These are phyloP conservation scores for Xylaria bambusicola DNA, from an alignment of 495 filamentous ascomycete genomes.

Conservation along the genomic window DNA sequence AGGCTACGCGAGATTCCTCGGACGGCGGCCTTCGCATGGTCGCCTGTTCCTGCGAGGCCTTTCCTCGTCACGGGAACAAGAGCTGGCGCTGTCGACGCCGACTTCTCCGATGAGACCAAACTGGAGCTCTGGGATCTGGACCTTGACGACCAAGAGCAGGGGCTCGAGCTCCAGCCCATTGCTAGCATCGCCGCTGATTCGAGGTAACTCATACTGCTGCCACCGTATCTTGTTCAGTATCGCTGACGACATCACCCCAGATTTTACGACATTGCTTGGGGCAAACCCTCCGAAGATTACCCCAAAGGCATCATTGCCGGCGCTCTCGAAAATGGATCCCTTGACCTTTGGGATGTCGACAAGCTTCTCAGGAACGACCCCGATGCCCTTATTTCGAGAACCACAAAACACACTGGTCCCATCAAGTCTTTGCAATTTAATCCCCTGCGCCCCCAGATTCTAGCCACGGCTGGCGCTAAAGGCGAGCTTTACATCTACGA, in stretches of 20 bases:
- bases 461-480: constrained; percentile 90
- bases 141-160: constrained; percentile 70
- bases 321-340: constrained; percentile 92
- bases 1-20: constrained; percentile 91
- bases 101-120: constrained; percentile 96
- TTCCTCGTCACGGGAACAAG: constrained; percentile 93
- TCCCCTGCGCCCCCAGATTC: constrained; percentile 84
- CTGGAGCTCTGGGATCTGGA: constrained; percentile 95
- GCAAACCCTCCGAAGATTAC: constrained; percentile 71
- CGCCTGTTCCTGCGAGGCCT: constrained; percentile 70
- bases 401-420: constrained; percentile 88
- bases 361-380: constrained; percentile 71
- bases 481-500: constrained; percentile 97
- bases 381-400: constrained; percentile 80
- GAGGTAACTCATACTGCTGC: constrained; percentile 58
- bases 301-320: constrained; percentile 88
- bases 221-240: constrained; percentile 9
- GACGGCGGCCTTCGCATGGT: constrained; percentile 97
- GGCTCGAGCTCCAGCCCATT: constrained; percentile 80
- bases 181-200: constrained; percentile 85
- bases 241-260: constrained; percentile 47
- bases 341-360: constrained; percentile 93
- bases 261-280: constrained; percentile 97
- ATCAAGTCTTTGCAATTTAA: constrained; percentile 98
- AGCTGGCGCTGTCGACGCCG: constrained; percentile 91